These are phyloP conservation scores for Cadophora sp. DNA, from an alignment of 2,329 filamentous ascomycete species.

Conservation along the genomic window DNA sequence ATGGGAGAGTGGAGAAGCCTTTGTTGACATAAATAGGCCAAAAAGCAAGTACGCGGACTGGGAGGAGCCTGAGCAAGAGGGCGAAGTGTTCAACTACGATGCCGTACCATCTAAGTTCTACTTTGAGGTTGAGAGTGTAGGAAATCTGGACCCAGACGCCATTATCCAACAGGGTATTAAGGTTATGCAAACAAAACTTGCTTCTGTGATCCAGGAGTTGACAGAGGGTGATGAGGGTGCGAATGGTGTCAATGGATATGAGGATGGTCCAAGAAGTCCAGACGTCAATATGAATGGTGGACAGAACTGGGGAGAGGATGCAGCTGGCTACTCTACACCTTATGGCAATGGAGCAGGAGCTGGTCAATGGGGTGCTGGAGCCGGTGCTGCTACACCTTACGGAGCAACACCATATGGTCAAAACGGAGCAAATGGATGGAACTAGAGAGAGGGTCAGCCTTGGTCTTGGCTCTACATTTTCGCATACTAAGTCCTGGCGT, in stretches of 20 bases:
- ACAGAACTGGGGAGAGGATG: slow-evolving; percentile 57
- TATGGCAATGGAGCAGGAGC: slow-evolving; percentile 64
- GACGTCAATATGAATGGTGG: slow-evolving; percentile 61
- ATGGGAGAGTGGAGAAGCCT: slow-evolving; percentile 4
- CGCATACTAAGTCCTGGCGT: slow-evolving; percentile 6
- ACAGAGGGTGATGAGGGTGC: slow-evolving; percentile 62
- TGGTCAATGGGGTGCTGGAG: slow-evolving; percentile 67
- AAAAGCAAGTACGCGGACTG: slow-evolving; percentile 80
- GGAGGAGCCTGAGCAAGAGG: slow-evolving; percentile 81
- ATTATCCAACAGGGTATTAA: slow-evolving; percentile 90
- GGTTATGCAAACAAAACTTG: slow-evolving; percentile 89
- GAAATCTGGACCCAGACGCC: slow-evolving; percentile 85
- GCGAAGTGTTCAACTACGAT: slow-evolving; percentile 90
- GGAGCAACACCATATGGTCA: slow-evolving; percentile 68
- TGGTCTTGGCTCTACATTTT: neutral
- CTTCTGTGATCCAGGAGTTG: slow-evolving; percentile 74
- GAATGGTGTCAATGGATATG: slow-evolving; percentile 54
- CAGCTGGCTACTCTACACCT: slow-evolving; percentile 70
- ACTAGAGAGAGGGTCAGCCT: slow-evolving; percentile 25
- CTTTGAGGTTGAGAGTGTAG: slow-evolving; percentile 89
- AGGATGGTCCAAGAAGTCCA: slow-evolving; percentile 70
- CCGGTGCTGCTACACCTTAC: slow-evolving; percentile 60
- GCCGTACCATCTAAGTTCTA: slow-evolving; percentile 87
- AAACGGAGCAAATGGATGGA: slow-evolving; percentile 41
- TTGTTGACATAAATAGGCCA: slow-evolving; percentile 62